Conservation (phyloP, 192 early-diverging fungal genomes). For the Phycomyces blakesleeanus region DNA sequence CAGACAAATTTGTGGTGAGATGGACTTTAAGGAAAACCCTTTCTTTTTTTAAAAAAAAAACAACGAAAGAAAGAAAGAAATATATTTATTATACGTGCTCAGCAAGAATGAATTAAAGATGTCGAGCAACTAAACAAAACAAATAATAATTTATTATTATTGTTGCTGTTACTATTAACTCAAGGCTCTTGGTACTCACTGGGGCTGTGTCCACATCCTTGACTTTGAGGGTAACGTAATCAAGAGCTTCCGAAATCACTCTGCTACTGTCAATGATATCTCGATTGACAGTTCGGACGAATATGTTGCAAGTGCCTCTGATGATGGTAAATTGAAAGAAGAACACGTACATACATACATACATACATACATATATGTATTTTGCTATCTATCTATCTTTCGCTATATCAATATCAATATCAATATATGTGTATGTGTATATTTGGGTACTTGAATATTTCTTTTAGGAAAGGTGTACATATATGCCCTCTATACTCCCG, state of each 20-base stretch:
- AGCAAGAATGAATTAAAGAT: neutral
- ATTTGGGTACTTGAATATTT: neutral
- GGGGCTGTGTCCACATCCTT: slow-evolving; percentile 83
- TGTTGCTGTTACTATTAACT: no score
- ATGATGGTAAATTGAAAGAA: slow-evolving; percentile 92
- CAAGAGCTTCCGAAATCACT: slow-evolving; percentile 79
- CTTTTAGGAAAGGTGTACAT: slow-evolving; percentile 77
- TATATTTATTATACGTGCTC: neutral
- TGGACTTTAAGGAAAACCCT: neutral
- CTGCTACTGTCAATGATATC: slow-evolving; percentile 83
- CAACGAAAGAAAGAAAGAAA: neutral
- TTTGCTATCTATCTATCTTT: neutral
- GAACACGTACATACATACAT: no score
- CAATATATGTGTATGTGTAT: neutral
- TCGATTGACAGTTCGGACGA: slow-evolving; percentile 84
- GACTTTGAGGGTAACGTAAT: slow-evolving; percentile 91
- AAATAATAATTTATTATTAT: no score
- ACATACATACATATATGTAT: no score
- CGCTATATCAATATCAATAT: neutral
- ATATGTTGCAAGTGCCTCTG: slow-evolving; percentile 87
- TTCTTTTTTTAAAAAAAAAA: neutral
- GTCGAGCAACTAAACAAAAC: neutral
- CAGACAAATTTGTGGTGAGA: slow-evolving; percentile 80
- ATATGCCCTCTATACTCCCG: slow-evolving; percentile 72
- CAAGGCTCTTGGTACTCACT: slow-evolving; percentile 85